Evolutionary conservation across 768 basidiomycete species (phyloP).

Genomic region (Lactarius psammicola): DNA sequence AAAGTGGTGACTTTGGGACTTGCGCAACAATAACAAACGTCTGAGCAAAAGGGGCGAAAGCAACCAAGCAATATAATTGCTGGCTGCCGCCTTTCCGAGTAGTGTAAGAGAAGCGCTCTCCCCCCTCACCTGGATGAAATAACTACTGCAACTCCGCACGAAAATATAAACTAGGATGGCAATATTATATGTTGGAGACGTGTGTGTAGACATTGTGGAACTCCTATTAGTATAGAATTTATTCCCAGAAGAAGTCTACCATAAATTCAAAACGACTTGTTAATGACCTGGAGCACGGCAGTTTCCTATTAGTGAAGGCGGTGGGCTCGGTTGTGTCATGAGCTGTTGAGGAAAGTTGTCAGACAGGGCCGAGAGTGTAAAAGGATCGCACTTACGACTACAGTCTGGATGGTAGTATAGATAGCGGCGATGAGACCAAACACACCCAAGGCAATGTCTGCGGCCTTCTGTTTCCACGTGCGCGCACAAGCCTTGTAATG

Average conservation of each 20-base stretch:
- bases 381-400: constrained; percentile 48
- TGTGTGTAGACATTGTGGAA: not conserved
- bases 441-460: constrained; percentile 68
- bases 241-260: not conserved
- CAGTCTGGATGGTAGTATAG: constrained; percentile 80
- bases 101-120: too few relatives aligned
- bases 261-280: not conserved
- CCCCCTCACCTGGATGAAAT: too few relatives aligned
- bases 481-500: constrained; percentile 85
- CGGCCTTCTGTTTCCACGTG: constrained; percentile 60
- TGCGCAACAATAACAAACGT: too few relatives aligned
- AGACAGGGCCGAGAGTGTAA: not conserved
- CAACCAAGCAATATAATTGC: too few relatives aligned
- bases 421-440: constrained; percentile 72
- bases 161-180: not conserved
- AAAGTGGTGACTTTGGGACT: too few relatives aligned
- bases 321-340: constrained; percentile 19
- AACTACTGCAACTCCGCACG: not conserved
- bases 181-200: not conserved
- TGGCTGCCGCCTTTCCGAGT: too few relatives aligned
- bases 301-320: constrained; percentile 22
- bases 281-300: constrained; percentile 14
- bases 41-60: too few relatives aligned
- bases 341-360: constrained; percentile 14
- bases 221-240: not conserved